Evolutionary conservation across 106 monocot genomes (phyloP).

Genomic region (Gastrodia elata): DNA sequence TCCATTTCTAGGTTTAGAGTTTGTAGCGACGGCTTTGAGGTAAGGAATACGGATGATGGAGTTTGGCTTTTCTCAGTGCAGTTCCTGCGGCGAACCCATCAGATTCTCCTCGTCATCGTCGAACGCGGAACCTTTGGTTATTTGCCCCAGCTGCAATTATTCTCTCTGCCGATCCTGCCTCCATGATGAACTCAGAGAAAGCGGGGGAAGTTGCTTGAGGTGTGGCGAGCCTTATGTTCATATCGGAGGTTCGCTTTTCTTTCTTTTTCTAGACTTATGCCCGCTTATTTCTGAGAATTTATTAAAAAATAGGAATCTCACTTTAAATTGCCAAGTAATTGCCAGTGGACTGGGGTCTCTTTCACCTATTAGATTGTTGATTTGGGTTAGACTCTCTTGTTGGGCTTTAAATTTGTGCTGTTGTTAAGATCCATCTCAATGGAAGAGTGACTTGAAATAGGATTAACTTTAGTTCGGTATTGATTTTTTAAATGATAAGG

Average conservation of each 20-base stretch:
- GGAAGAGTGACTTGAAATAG: too few relatives aligned
- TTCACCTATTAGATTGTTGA: too few relatives aligned
- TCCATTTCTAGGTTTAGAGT: background rate
- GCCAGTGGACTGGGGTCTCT: too few relatives aligned
- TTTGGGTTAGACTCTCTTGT: too few relatives aligned
- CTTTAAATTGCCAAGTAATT: too few relatives aligned
- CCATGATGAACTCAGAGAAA: slow-evolving; percentile 32
- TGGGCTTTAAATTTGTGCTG: too few relatives aligned
- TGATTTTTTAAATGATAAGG: too few relatives aligned
- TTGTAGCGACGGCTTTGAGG: slow-evolving; percentile 3
- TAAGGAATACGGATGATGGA: slow-evolving; percentile 31
- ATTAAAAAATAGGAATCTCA: too few relatives aligned
- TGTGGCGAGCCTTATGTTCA: slow-evolving; percentile 41
- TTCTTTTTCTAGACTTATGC: background rate
- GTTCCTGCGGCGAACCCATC: slow-evolving; percentile 28
- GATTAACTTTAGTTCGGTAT: too few relatives aligned
- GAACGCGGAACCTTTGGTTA: slow-evolving; percentile 19
- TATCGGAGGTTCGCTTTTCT: slow-evolving; percentile 10
- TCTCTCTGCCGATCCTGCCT: slow-evolving; percentile 41
- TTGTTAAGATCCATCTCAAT: too few relatives aligned
- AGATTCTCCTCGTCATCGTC: slow-evolving; percentile 17
- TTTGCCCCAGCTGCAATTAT: slow-evolving; percentile 30
- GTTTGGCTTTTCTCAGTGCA: slow-evolving; percentile 36
- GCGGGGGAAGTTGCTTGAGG: slow-evolving; percentile 32
- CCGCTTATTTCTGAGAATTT: background rate